Base-by-base conservation (phyloP, 2,329 filamentous ascomycete species). In the Penicillium freii region DNA sequence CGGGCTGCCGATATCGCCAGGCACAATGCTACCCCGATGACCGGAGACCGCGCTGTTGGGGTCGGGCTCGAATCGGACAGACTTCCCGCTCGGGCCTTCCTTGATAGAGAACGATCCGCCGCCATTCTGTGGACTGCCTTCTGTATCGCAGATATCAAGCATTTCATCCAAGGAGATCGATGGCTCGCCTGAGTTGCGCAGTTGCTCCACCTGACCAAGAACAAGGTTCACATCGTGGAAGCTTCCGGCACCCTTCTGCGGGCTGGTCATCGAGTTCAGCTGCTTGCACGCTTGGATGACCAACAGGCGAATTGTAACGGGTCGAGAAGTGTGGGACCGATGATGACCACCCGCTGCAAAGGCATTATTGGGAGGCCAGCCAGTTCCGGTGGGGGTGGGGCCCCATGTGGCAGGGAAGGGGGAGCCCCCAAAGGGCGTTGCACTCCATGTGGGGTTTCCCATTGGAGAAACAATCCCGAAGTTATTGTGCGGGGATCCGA, bases 61-160 rank as follows among this genome's bases (percentile, higher is more conserved):
- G 64, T 84, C 82, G 15, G 82, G 78, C 55, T 87, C 80, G 59
- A 80, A 80, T 61, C 75, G 80, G 67, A 81, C 74, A 39, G 73
- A 73, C 45, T 72, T 70, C 29, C 72, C 73, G 29, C 67, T 65
- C 31, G 74, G 78, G 48, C 85, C 82, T 39, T 82, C 80, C 59
- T 82, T 83, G 61, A 89, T 81, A 34, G 89, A 86, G 69, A 99
- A 95, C 27, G 84, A 88, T n/a, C 94, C 94, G 44, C 93, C 93
- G 45, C 94, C 94, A 67, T 97, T 97, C 58, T 87, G 85, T 2
- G 79, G 72, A 67, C 89, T 95, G 56, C 94, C 94, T 71, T 96
- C 91, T 0, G 93, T 96, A 67, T 97, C 93, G 72, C 90, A 94
- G 57, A 95, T 88, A 56, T 90, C 86, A 39, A 93, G 81, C 66